Percentiles rank a stretch among this genome's conserved stretches.
Evolutionary conservation across 2,329 filamentous ascomycete genomes (phyloP).

Genomic region (Leptosphaerulina australis): DNA sequence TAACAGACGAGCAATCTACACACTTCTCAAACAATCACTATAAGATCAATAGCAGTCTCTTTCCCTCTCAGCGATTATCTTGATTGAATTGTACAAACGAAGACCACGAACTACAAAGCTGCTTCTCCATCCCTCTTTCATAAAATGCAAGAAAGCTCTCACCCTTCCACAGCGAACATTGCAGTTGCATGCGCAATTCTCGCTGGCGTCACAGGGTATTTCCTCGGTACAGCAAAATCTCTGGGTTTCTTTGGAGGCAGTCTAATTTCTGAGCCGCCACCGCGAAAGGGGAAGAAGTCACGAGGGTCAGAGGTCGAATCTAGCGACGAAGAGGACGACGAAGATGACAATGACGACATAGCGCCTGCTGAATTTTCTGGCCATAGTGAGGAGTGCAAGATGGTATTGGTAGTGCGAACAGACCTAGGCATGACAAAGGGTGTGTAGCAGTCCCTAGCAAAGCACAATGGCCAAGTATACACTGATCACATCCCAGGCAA

Average conservation of each 20-base stretch:
- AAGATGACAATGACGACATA: constrained; percentile 36
- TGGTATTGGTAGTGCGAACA: constrained; percentile 88
- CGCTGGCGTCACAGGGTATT: constrained; percentile 76
- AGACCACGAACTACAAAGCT: too few relatives aligned
- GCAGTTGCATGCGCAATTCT: constrained; percentile 76
- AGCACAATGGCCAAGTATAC: background rate
- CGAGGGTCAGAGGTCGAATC: constrained; percentile 39
- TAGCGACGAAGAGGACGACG: constrained; percentile 31
- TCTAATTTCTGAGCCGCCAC: constrained; percentile 37
- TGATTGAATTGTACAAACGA: too few relatives aligned
- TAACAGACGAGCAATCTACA: background rate
- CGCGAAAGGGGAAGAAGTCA: constrained; percentile 22
- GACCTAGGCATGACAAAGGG: constrained; percentile 98
- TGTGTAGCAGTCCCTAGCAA: constrained; percentile 50
- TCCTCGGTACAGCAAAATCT: constrained; percentile 67
- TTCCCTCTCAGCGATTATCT: too few relatives aligned
- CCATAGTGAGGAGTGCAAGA: constrained; percentile 83
- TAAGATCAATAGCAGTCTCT: background rate
- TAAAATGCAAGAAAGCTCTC: constrained; percentile 47
- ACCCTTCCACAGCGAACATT: constrained; percentile 63
- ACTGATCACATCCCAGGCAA: constrained; percentile 67
- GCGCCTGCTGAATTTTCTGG: constrained; percentile 54
- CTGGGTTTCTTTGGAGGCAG: constrained; percentile 74
- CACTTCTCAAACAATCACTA: background rate
- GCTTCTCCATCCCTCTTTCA: too few relatives aligned